These are phyloP conservation scores for Verticillium dahliae DNA, from an alignment of 2,329 filamentous ascomycete genomes.

Conservation along the genomic window DNA sequence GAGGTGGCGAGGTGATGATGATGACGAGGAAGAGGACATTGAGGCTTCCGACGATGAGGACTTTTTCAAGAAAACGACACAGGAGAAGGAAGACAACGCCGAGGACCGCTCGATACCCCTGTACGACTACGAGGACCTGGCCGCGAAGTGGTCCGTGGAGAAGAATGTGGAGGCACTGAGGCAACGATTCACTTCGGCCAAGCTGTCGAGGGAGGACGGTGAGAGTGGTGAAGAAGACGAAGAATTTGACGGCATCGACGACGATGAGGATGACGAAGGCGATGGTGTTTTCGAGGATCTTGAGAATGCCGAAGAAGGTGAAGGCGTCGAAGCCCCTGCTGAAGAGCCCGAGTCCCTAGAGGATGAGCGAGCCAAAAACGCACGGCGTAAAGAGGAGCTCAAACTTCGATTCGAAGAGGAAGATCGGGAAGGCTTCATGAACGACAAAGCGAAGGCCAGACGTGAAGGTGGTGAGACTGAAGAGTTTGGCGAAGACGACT, in stretches of 20 bases:
- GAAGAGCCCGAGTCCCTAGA: slow-evolving; percentile 54
- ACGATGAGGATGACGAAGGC: slow-evolving; percentile 42
- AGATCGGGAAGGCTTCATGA: slow-evolving; percentile 91
- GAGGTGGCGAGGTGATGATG: slow-evolving; percentile 69
- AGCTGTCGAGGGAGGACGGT: slow-evolving; percentile 29
- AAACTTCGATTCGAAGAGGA: slow-evolving; percentile 95
- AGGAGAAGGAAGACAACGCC: slow-evolving; percentile 61
- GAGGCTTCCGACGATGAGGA: slow-evolving; percentile 51
- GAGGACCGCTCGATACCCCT: slow-evolving; percentile 76
- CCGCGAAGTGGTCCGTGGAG: slow-evolving; percentile 76
- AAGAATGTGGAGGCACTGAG: slow-evolving; percentile 72
- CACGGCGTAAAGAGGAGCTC: slow-evolving; percentile 86
- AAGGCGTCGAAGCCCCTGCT: slow-evolving; percentile 28
- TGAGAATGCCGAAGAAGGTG: slow-evolving; percentile 61
- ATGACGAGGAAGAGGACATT: slow-evolving; percentile 50
- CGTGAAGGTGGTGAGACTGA: slow-evolving; percentile 62
- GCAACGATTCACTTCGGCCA: slow-evolving; percentile 67
- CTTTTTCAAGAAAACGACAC: slow-evolving; percentile 59
- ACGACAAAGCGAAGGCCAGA: slow-evolving; percentile 75
- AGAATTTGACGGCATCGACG: slow-evolving; percentile 43
- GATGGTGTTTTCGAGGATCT: slow-evolving; percentile 60
- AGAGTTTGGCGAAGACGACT: slow-evolving; percentile 94
- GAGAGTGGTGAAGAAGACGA: slow-evolving; percentile 47
- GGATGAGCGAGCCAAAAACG: slow-evolving; percentile 85
- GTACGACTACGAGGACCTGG: slow-evolving; percentile 74